These are phyloP conservation scores for Fusarium drepaniforme DNA, from an alignment of 2,329 filamentous ascomycete species.

Conservation along the genomic window DNA sequence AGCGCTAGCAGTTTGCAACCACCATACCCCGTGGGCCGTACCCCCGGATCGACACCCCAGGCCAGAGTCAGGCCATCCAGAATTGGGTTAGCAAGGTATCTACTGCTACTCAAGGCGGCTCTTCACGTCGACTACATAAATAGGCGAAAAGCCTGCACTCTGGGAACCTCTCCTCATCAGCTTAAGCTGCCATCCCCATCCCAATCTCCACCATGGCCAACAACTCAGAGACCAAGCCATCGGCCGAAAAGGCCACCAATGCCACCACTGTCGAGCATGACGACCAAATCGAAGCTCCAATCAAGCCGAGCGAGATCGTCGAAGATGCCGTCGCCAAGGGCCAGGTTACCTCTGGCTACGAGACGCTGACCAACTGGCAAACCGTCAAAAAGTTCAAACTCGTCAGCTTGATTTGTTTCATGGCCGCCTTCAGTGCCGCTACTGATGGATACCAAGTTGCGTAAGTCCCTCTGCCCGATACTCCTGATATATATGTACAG, in stretches of 20 bases:
- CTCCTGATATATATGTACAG: too few relatives aligned
- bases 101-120: not conserved
- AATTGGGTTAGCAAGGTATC: not conserved
- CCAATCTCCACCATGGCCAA: not conserved
- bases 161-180: not conserved
- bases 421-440: not conserved
- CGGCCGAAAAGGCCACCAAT: not conserved
- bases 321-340: not conserved
- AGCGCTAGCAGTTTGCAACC: not conserved
- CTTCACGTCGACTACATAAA: not conserved
- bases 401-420: not conserved
- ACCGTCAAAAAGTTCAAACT: not conserved
- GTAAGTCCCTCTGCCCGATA: not conserved
- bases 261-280: not conserved
- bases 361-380: not conserved
- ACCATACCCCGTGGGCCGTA: not conserved
- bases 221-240: not conserved
- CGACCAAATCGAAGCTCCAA: not conserved
- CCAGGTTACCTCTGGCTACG: not conserved
- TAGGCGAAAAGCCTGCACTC: not conserved
- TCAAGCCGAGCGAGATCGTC: not conserved
- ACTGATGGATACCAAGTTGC: constrained; percentile 1
- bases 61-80: not conserved
- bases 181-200: not conserved
- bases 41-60: not conserved